phyloP scores from a whole-genome alignment of 2,329 filamentous ascomycete genomes.

The Colletotrichum liriopes region DNA sequence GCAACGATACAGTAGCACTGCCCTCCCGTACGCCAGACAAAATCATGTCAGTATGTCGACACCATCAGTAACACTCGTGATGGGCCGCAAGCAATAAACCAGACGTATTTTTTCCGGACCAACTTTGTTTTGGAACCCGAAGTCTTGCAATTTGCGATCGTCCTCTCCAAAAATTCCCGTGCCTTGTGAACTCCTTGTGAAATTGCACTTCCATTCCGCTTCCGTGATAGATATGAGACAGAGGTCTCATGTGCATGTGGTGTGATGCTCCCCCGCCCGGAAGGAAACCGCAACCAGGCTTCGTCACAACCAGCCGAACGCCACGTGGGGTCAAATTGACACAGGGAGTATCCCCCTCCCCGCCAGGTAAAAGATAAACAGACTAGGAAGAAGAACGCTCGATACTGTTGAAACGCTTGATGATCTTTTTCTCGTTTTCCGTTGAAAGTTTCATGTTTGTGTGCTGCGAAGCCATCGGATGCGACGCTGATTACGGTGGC shows the following conservation, averaged over 20 bases:
- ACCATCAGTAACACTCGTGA: slow-evolving; percentile 7
- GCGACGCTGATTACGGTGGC: slow-evolving; percentile 2
- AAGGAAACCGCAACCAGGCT: slow-evolving; percentile 32
- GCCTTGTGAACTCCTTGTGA: slow-evolving; percentile 28
- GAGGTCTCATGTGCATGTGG: slow-evolving; percentile 34
- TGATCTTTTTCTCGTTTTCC: slow-evolving; percentile 34
- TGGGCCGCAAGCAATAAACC: slow-evolving; percentile 34
- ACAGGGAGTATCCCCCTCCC: slow-evolving; percentile 10
- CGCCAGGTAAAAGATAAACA: slow-evolving; percentile 13
- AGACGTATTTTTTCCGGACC: slow-evolving; percentile 34
- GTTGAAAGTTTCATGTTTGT: neutral
- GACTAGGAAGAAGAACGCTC: slow-evolving; percentile 16
- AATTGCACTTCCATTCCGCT: slow-evolving; percentile 37
- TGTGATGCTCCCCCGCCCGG: slow-evolving; percentile 19
- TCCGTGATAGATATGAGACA: slow-evolving; percentile 38
- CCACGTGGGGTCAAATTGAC: slow-evolving; percentile 29
- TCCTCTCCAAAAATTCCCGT: slow-evolving; percentile 24
- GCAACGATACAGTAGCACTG: slow-evolving; percentile 9
- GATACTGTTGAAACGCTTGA: slow-evolving; percentile 28
- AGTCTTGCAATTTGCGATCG: slow-evolving; percentile 38
- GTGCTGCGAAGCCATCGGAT: slow-evolving; percentile 1
- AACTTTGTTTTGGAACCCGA: slow-evolving; percentile 20
- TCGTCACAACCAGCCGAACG: slow-evolving; percentile 26
- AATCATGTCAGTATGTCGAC: slow-evolving; percentile 14
- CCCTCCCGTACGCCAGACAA: slow-evolving; percentile 32